Percentiles rank a stretch among this genome's conserved stretches.
Evolutionary conservation across 495 filamentous ascomycete species (phyloP).

Genomic region (Neurospora intermedia): DNA sequence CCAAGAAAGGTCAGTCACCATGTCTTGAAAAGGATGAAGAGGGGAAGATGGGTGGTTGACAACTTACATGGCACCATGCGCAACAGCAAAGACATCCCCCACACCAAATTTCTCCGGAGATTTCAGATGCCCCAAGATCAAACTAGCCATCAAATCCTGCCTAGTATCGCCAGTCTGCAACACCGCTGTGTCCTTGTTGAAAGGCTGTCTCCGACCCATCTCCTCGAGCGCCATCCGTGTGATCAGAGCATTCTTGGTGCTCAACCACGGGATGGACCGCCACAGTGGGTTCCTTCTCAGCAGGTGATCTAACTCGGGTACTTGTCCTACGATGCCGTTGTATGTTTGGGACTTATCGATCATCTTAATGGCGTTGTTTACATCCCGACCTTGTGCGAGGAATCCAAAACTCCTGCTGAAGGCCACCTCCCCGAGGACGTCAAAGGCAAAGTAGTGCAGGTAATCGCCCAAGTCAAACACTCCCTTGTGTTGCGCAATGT

Average conservation of each 20-base stretch:
- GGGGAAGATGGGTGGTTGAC: neutral
- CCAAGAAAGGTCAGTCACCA: neutral
- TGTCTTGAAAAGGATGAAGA: too few species aligned
- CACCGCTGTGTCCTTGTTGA: constrained; percentile 32
- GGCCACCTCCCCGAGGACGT: constrained; percentile 52
- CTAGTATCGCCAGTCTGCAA: constrained; percentile 23
- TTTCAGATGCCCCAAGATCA: constrained; percentile 37
- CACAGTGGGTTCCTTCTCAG: constrained; percentile 39
- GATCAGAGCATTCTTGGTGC: constrained; percentile 37
- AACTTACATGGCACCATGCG: constrained; percentile 41
- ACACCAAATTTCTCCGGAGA: constrained; percentile 36
- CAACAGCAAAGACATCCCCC: constrained; percentile 44
- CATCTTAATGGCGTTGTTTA: constrained; percentile 43
- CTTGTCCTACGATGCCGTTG: constrained; percentile 42
- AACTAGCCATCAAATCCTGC: constrained; percentile 38
- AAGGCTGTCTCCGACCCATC: constrained; percentile 33
- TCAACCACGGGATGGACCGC: constrained; percentile 35
- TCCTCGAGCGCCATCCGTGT: constrained; percentile 40
- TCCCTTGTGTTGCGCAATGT: constrained; percentile 5
- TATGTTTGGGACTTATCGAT: constrained; percentile 45
- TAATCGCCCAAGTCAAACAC: constrained; percentile 40
- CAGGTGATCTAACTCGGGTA: constrained; percentile 37
- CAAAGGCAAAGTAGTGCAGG: constrained; percentile 46
- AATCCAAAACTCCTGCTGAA: constrained; percentile 58
- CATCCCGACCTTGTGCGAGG: constrained; percentile 44